These are phyloP conservation scores for Nannochloropsis gaditana DNA, from an alignment of 108 stramenopile species.

Conservation along the genomic window DNA sequence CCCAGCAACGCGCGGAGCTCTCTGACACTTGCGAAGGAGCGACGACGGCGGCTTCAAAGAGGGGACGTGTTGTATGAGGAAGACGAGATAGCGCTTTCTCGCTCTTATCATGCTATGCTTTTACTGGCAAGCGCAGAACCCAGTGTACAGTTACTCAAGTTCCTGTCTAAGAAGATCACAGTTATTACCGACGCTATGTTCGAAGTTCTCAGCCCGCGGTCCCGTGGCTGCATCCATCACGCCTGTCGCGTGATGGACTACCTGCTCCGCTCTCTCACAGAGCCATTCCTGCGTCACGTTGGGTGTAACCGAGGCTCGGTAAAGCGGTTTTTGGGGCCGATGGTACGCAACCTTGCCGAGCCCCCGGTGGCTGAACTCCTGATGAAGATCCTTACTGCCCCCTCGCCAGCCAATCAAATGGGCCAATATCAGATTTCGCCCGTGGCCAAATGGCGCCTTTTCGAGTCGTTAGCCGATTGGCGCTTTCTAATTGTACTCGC, in stretches of 20 bases:
- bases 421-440: conserved; percentile 31
- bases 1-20: background rate
- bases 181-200: conserved; percentile 37
- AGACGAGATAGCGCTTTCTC: background rate
- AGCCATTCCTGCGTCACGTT: conserved; percentile 27
- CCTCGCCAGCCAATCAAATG: conserved; percentile 30
- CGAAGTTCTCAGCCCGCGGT: conserved; percentile 39
- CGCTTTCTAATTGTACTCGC: conserved; percentile 45
- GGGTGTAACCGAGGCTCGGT: conserved; percentile 25
- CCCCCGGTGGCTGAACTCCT: conserved; percentile 48
- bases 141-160: conserved; percentile 28
- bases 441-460: conserved; percentile 44
- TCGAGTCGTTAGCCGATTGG: conserved; percentile 48
- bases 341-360: conserved; percentile 44
- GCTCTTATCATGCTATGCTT: conserved; percentile 36
- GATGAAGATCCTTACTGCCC: conserved; percentile 44
- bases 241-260: conserved; percentile 45
- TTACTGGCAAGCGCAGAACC: conserved; percentile 46
- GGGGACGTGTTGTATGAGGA: background rate
- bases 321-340: conserved; percentile 38
- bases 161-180: conserved; percentile 41
- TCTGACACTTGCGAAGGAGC: background rate
- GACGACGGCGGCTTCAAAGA: background rate
- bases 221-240: conserved; percentile 40
- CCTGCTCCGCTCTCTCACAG: conserved; percentile 30